Evolutionary conservation across 345 rosid genomes (phyloP).

Genomic region (Balakata baccata): DNA sequence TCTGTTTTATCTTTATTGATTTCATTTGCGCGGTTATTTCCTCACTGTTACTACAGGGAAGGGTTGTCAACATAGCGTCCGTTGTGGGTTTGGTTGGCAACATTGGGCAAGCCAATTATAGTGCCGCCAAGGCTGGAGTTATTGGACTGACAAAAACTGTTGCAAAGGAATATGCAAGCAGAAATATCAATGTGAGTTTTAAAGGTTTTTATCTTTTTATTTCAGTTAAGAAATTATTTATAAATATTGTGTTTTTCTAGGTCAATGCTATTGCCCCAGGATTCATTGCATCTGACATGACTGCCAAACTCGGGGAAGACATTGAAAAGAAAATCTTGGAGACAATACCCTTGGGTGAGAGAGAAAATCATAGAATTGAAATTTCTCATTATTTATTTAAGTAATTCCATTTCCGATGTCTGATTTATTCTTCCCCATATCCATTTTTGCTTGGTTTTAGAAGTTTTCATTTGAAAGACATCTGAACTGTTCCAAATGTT

Average conservation of each 20-base stretch:
- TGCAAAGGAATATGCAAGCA: constrained; percentile 87
- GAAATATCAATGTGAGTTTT: constrained; percentile 72
- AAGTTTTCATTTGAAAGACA: neutral
- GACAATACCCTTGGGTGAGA: constrained; percentile 80
- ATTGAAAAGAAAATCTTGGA: constrained; percentile 85
- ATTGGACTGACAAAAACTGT: constrained; percentile 80
- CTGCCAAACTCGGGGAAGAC: constrained; percentile 87
- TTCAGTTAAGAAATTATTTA: constrained; percentile 3
- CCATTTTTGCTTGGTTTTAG: neutral
- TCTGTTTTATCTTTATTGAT: neutral
- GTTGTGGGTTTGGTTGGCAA: constrained; percentile 96
- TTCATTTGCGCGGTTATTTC: neutral
- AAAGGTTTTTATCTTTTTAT: constrained; percentile 5
- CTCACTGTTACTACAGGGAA: constrained; percentile 49
- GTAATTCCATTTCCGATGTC: neutral
- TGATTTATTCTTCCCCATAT: neutral
- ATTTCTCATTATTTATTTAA: neutral
- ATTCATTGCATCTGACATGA: constrained; percentile 63
- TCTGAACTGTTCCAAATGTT: neutral
- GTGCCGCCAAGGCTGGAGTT: constrained; percentile 98
- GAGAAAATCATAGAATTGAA: constrained; percentile 3
- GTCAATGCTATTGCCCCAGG: constrained; percentile 95
- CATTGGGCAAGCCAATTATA: constrained; percentile 93
- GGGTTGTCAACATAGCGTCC: constrained; percentile 79
- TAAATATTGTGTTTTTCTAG: constrained; percentile 32